phyloP scores from a whole-genome alignment of 805 yeast species.

The Lachancea thermotolerans region DNA sequence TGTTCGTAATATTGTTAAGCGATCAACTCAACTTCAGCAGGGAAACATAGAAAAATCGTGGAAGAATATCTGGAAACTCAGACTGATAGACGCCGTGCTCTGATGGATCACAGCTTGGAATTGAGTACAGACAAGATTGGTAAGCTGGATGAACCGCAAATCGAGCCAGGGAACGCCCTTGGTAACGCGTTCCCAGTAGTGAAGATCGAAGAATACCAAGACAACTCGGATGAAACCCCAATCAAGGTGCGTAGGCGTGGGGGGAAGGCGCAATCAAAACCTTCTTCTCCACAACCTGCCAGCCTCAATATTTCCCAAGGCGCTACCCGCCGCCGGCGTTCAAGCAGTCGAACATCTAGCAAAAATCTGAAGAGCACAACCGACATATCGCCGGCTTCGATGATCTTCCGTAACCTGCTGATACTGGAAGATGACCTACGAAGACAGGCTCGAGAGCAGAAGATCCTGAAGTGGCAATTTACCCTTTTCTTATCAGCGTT shows the following conservation, averaged over 20 bases:
- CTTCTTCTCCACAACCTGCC: background rate
- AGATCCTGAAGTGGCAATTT: conserved; percentile 46
- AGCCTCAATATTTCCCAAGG: background rate
- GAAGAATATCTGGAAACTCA: background rate
- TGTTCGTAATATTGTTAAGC: background rate
- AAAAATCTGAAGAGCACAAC: conserved; percentile 22
- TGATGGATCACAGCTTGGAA: background rate
- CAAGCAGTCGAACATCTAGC: conserved; percentile 27
- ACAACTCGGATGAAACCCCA: conserved; percentile 6
- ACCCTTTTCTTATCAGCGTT: conserved; percentile 36
- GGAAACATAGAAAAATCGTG: background rate
- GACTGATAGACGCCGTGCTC: background rate
- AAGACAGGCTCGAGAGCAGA: conserved; percentile 70
- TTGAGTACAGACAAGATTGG: background rate
- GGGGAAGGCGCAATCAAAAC: background rate
- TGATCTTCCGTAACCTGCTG: conserved; percentile 72
- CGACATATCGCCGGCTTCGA: conserved; percentile 48
- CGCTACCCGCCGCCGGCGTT: conserved; percentile 14
- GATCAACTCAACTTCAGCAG: background rate
- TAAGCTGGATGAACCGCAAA: background rate
- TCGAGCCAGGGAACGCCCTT: background rate
- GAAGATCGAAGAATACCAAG: conserved; percentile 9
- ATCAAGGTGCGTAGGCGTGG: conserved; percentile 2
- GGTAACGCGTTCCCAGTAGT: conserved; percentile 8
- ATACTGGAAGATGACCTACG: conserved; percentile 82